Base-by-base conservation (phyloP, 345 rosid genomes). In the Microthlaspi erraticum region DNA sequence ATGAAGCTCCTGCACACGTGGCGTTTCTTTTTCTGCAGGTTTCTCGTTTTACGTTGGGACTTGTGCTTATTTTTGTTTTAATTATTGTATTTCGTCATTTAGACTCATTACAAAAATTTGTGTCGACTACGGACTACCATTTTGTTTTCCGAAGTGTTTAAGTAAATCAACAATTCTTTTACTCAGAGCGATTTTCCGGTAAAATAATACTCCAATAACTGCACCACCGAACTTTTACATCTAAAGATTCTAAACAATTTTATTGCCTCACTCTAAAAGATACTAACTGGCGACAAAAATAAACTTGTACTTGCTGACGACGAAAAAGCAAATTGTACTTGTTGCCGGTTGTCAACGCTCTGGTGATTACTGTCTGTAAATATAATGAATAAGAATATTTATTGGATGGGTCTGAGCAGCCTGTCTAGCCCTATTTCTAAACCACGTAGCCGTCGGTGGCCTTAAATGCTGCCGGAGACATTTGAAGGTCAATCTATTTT, bases 1-100 rank as follows among this genome's bases (percentile, higher is more conserved):
- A n/a, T 8, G 1, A 54, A 14, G 11, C 76, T 72, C 42, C 50
- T 72, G 23, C 43, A 63, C 76, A 63, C 76, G 70, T 72, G 64
- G 62, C 54, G n/a, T n/a, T n/a, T 43, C 44, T 39, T 60, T 54
- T 33, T 19, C 54, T 49, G 50, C 62, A 61, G 41, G 3, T 72
- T 72, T 72, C 18, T 5, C 49, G 29, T 23, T 63, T 36, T 44
- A 5, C 23, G 48, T 34, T 38, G 64, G 48, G 56, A 54, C 48
- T 53, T 69, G 39, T 69, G 73, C 29, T 57, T 10, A 0, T 34
- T 33, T 0, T 55, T 7, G 4, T 45, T 55, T 20, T 23, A 4
- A 20, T 16, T 23, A 4, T 8, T 8, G 5, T 8, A 4, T 13
- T 36, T 36, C 8, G 36, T 33, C 36, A 36, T 36, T 36, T 36